phyloP scores from a whole-genome alignment of 768 basidiomycete genomes.

The Pulveroboletus ravenelii region DNA sequence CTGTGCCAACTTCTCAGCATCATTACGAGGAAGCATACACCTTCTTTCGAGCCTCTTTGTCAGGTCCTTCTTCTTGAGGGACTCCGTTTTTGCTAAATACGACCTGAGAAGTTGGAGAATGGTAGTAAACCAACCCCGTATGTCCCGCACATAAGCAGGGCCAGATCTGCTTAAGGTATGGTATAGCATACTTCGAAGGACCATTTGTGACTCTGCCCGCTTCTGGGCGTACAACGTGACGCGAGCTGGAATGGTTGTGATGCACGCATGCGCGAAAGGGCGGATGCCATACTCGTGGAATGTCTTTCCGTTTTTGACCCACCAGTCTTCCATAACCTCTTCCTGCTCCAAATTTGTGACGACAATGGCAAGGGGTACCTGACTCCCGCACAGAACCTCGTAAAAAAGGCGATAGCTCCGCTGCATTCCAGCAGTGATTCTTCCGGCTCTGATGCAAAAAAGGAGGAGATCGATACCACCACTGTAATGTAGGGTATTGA shows the following conservation, averaged over 20 bases:
- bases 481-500: background rate
- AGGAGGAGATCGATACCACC: slow-evolving; percentile 17
- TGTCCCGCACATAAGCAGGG: background rate
- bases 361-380: slow-evolving; percentile 10
- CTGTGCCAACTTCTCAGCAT: background rate
- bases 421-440: slow-evolving; percentile 6
- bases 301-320: slow-evolving; percentile 1
- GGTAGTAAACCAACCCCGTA: background rate
- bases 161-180: background rate
- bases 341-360: slow-evolving; percentile 9
- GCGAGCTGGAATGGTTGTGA: slow-evolving; percentile 3
- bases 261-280: slow-evolving; percentile 8
- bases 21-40: background rate
- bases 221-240: background rate
- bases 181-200: background rate
- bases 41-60: background rate
- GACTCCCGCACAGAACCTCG: slow-evolving; percentile 9
- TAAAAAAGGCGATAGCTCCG: slow-evolving; percentile 9
- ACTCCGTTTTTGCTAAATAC: background rate
- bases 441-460: slow-evolving; percentile 8
- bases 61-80: background rate
- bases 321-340: background rate
- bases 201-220: background rate
- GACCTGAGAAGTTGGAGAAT: background rate
- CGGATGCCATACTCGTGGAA: background rate